Base-by-base conservation (phyloP, 805 yeast genomes). In the Ogataea trehalophila region DNA sequence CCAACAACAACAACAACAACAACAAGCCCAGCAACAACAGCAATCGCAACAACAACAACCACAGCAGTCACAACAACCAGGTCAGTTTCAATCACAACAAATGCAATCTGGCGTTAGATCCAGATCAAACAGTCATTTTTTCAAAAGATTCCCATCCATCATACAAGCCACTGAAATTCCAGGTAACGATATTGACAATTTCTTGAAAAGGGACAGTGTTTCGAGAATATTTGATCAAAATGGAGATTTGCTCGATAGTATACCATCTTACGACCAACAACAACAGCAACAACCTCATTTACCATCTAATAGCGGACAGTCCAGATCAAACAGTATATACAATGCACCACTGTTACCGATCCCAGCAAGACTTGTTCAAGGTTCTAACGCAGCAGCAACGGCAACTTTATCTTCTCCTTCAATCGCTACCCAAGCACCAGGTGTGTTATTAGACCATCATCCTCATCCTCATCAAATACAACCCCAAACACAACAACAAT, bases 171-270 rank as follows among this genome's bases (percentile, higher is more conserved):
- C 49, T 29, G 65, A 63, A 7, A 50, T 63, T n/a, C 56, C 57
- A 3, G 60, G 60, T 14, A 55, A 52, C 40, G 72, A 68, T 41
- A 60, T 69, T 41, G 73, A 69, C 37, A 52, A 45, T n/a, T 67
- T 67, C 46, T 49, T 67, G 45, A 69, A 68, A 48, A 51, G 70
- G 37, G 73, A 69, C 37, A 60, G 68, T 33, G 52, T 62, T 42
- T 57, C 52, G 42, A 57, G 62, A 23, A 51, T 62, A 11, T 58
- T 63, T 47, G 64, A 62, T 17, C 59, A 61, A 37, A 50, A 43
- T 16, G 45, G 58, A 14, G 67, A 63, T 39, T 45, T 60, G 18
- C 43, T 63, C 39, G 66, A 65, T 44, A 54, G 56, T 44, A 48
- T 59, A 33, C 63, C 63, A 20, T 47, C 53, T 43, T 52, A 52